Conservation (phyloP, 768 basidiomycete genomes). For the Phlebiopsis gigantea region DNA sequence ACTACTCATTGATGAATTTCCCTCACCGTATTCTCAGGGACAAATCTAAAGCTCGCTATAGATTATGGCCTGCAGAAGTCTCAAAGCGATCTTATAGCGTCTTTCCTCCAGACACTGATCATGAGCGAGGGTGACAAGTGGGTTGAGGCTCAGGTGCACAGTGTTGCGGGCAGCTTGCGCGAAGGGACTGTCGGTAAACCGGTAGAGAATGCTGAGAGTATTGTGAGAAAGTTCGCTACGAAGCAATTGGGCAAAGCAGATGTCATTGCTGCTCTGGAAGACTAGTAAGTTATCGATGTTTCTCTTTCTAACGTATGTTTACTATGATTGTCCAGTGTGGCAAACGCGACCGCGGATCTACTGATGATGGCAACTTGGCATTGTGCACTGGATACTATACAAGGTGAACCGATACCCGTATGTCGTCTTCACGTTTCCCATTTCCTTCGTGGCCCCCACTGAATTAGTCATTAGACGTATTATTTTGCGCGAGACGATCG, state of each 20-base stretch:
- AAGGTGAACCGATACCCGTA: slow-evolving; percentile 71
- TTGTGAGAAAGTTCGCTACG: slow-evolving; percentile 85
- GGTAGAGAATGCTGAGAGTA: slow-evolving; percentile 64
- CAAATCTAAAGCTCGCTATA: slow-evolving; percentile 89
- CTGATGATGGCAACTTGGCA: slow-evolving; percentile 81
- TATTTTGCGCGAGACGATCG: slow-evolving; percentile 94
- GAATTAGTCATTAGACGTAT: slow-evolving; percentile 60
- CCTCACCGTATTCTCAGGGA: slow-evolving; percentile 41
- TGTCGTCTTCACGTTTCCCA: slow-evolving; percentile 17
- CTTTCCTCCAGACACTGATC: slow-evolving; percentile 89
- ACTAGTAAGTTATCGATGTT: slow-evolving; percentile 91
- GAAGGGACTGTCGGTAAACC: slow-evolving; percentile 66
- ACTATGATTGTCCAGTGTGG: too few relatives aligned
- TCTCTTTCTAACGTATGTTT: too few relatives aligned
- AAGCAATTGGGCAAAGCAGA: slow-evolving; percentile 76
- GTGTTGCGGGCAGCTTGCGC: slow-evolving; percentile 65
- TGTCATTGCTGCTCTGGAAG: slow-evolving; percentile 77
- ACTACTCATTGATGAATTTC: neutral
- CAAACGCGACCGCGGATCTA: slow-evolving; percentile 86
- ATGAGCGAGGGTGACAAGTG: slow-evolving; percentile 96
- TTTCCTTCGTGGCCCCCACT: too few relatives aligned
- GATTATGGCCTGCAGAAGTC: slow-evolving; percentile 79
- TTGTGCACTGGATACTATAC: slow-evolving; percentile 49
- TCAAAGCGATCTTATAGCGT: slow-evolving; percentile 82
- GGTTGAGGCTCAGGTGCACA: slow-evolving; percentile 68